Evolutionary conservation across 441 rosid species (phyloP).

Genomic region (Viola pubescens): DNA sequence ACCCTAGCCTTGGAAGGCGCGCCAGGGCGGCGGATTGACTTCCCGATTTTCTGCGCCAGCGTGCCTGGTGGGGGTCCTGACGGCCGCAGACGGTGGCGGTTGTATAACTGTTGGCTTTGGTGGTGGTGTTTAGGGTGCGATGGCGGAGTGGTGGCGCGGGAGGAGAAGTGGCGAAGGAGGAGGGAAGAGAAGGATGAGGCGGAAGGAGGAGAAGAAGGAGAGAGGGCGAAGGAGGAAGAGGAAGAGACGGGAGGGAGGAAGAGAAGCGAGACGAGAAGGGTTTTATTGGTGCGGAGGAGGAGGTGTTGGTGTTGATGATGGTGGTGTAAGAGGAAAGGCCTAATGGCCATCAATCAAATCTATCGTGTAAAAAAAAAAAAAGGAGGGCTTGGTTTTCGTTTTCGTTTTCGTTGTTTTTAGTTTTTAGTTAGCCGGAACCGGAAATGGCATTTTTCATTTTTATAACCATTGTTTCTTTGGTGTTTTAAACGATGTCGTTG

Average conservation of each 20-base stretch:
- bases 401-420: too few relatives aligned
- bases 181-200: conserved; percentile 1
- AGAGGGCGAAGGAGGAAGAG: conserved; percentile 18
- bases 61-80: conserved; percentile 31
- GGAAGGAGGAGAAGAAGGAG: conserved; percentile 17
- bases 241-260: background rate
- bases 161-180: conserved; percentile 30
- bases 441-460: background rate
- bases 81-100: conserved; percentile 14
- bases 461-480: too few relatives aligned
- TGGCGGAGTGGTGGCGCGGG: conserved; percentile 30
- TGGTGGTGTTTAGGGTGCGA: conserved; percentile 10
- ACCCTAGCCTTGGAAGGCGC: conserved; percentile 95
- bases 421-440: background rate
- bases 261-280: conserved; percentile 22
- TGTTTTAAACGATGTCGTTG: too few relatives aligned
- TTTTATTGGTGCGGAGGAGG: conserved; percentile 19
- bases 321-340: conserved; percentile 40
- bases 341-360: conserved; percentile 50
- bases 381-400: background rate
- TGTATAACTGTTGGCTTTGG: conserved; percentile 8
- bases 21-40: conserved; percentile 86
- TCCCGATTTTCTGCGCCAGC: conserved; percentile 96
- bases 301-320: conserved; percentile 22
- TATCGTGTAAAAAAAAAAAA: background rate